Conservation (phyloP, 768 basidiomycete genomes). For the Amanita subjunquillea region DNA sequence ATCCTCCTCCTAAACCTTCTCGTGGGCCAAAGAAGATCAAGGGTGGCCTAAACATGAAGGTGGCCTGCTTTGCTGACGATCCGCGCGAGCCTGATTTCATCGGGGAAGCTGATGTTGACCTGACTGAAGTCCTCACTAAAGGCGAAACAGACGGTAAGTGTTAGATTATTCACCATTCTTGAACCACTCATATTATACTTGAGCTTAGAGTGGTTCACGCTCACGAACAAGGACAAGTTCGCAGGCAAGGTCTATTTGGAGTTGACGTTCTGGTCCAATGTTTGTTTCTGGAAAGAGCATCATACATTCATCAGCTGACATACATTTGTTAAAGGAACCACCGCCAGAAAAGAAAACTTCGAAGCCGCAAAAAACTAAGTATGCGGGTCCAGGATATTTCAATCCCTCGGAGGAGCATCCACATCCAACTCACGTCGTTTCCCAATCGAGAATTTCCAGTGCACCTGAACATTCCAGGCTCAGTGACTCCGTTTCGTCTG, state of each 20-base stretch:
- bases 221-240: conserved; percentile 87
- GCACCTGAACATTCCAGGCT: conserved; percentile 26
- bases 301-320: background rate
- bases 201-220: conserved; percentile 81
- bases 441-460: conserved; percentile 4
- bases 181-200: conserved; percentile 2
- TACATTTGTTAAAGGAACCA: conserved; percentile 43
- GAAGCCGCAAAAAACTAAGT: conserved; percentile 43
- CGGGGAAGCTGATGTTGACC: conserved; percentile 81
- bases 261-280: conserved; percentile 94
- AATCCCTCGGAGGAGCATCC: conserved; percentile 36
- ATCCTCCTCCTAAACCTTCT: conserved; percentile 54
- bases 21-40: conserved; percentile 42
- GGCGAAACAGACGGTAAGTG: conserved; percentile 88
- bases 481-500: conserved; percentile 48
- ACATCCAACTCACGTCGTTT: conserved; percentile 6
- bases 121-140: conserved; percentile 84
- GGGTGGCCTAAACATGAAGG: conserved; percentile 64
- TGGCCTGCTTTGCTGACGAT: conserved; percentile 94
- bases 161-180: background rate
- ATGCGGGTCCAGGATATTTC: conserved; percentile 74
- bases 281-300: conserved; percentile 25
- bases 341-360: conserved; percentile 61
- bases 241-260: conserved; percentile 94
- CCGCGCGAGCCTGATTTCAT: conserved; percentile 92